Percentiles rank a stretch among this genome's conserved stretches.
Conservation (phyloP, 495 filamentous ascomycete species). For the Symbiotaphrina buchneri region DNA sequence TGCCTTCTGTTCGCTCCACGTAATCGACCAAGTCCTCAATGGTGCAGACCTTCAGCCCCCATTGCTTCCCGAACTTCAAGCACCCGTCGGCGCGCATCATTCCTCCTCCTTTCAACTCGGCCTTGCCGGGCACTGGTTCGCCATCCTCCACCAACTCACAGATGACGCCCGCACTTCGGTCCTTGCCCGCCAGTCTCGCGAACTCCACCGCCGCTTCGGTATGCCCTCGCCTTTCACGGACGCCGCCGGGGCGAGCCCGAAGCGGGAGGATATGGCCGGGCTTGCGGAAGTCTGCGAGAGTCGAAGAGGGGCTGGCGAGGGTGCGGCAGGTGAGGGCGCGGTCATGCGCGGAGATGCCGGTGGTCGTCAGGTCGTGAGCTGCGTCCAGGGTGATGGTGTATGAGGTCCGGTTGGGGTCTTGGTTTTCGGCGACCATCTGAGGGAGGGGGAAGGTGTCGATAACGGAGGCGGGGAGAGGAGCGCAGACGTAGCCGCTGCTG, state of each 20-base stretch:
- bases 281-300: slow-evolving; percentile 39
- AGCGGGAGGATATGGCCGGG: slow-evolving; percentile 87
- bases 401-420: slow-evolving; percentile 74
- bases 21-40: slow-evolving; percentile 76
- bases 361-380: slow-evolving; percentile 45
- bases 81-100: slow-evolving; percentile 93
- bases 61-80: slow-evolving; percentile 66
- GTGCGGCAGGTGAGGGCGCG: slow-evolving; percentile 58
- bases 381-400: slow-evolving; percentile 82
- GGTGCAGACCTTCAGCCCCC: slow-evolving; percentile 83
- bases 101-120: slow-evolving; percentile 37
- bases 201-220: slow-evolving; percentile 86
- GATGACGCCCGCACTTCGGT: slow-evolving; percentile 56
- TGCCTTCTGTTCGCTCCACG: slow-evolving; percentile 36
- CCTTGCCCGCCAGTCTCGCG: slow-evolving; percentile 59
- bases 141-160: slow-evolving; percentile 73
- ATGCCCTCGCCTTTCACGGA: slow-evolving; percentile 58
- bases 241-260: slow-evolving; percentile 56
- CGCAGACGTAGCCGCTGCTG: slow-evolving; percentile 77
- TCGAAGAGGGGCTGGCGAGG: slow-evolving; percentile 45
- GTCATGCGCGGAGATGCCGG: slow-evolving; percentile 78
- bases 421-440: slow-evolving; percentile 65
- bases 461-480: slow-evolving; percentile 47
- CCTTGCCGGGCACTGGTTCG: slow-evolving; percentile 27
- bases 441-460: slow-evolving; percentile 49